Evolutionary conservation across 2,329 filamentous ascomycete genomes (phyloP).

Genomic region (Neopestalotiopsis sp.): DNA sequence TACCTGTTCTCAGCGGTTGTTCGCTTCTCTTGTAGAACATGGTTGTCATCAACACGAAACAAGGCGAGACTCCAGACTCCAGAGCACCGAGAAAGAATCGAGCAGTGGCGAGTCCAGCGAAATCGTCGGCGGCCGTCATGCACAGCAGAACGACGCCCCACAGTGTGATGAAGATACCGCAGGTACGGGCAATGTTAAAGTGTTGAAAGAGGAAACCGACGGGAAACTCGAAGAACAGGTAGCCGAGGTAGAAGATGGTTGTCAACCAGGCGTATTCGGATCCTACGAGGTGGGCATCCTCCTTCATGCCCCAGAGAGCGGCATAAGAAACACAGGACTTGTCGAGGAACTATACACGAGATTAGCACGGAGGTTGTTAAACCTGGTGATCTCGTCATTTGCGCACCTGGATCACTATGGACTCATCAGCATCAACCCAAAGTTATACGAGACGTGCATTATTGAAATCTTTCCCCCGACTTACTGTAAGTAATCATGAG

Average conservation of each 20-base stretch:
- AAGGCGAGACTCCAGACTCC: constrained; percentile 56
- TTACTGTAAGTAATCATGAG: constrained; percentile 8
- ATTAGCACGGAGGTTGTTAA: neutral
- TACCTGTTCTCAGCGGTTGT: constrained; percentile 64
- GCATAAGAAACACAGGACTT: constrained; percentile 67
- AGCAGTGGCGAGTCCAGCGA: constrained; percentile 58
- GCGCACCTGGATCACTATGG: constrained; percentile 9
- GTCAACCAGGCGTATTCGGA: constrained; percentile 63
- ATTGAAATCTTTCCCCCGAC: neutral
- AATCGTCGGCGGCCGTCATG: constrained; percentile 63
- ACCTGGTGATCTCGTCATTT: neutral
- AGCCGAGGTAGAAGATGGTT: constrained; percentile 59
- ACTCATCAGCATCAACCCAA: neutral
- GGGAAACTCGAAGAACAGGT: constrained; percentile 32
- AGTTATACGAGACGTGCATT: neutral
- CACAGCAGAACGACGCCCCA: constrained; percentile 51
- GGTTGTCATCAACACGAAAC: constrained; percentile 65
- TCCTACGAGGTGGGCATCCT: constrained; percentile 62
- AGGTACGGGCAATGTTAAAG: constrained; percentile 42
- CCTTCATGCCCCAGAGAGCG: constrained; percentile 67
- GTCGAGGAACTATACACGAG: constrained; percentile 28
- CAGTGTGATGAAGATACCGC: constrained; percentile 54
- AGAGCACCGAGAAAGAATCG: constrained; percentile 69
- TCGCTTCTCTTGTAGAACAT: constrained; percentile 46
- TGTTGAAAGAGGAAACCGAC: constrained; percentile 38